Base-by-base conservation (phyloP, 1,284 basidiomycete species). In the Marasmius fiardii region DNA sequence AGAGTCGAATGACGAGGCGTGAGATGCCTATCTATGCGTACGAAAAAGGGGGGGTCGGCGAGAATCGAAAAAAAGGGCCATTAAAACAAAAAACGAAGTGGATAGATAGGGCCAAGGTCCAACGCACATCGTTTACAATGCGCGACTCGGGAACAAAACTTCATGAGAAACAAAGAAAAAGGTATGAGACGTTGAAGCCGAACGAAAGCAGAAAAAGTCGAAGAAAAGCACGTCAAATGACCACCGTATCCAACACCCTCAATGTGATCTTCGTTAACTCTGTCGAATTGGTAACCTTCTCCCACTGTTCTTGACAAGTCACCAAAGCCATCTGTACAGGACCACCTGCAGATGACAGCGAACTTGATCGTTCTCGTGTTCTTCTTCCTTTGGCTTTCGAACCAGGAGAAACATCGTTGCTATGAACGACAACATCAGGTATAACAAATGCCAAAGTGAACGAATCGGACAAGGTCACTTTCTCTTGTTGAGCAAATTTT, bases 401-500 rank as follows among this genome's bases (percentile, higher is more conserved):
- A 31, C n/a, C 18, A 24, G 51, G 20, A 20, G 18, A 23, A 20
- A 20, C 24, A 21, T 12, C 14, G 21, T 41, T 23, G 14, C 58
- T 83, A 81, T 61, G 81, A 76, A 57, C 83, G 11, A 43, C 37
- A 80, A 64, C 82, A 83, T 60, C 79, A 33, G 63, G 67, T 43
- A 74, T 66, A 55, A 81, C 73, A 50, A 79, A 70, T 11, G 75
- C 81, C 21, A 90, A 68, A 8, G 73, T 72, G 65, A 90, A 89
- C 8, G 72, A 66, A 6, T 75, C 69, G 1, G 76, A 74, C 21
- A 88, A 76, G 6, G 74, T 70, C 45, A 83, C 61, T 53, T 76
- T 78, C 64, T 84, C 85, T 61, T 84, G 79, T 16, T 74, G 72
- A 18, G 77, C 73, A 63, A 90, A 84, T 64, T 88, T 89, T 53